Conservation (phyloP, 78 protist species). For the Emiliania huxleyi region DNA sequence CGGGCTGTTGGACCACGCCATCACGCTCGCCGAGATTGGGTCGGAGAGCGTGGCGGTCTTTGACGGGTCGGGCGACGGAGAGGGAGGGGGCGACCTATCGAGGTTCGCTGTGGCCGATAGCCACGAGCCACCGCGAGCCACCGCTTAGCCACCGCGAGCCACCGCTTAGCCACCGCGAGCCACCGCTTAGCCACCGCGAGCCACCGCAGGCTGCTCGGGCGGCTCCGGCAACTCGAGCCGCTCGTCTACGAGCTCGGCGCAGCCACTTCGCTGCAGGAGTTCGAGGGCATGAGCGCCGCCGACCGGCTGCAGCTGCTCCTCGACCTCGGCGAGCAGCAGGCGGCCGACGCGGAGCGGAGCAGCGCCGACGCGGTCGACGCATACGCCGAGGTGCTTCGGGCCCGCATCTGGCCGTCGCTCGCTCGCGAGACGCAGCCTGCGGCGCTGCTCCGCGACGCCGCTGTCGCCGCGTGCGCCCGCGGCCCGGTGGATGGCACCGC, state of each 20-base stretch:
- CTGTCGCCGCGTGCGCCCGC: too few relatives aligned
- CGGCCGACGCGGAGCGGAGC: background rate
- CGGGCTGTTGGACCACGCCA: background rate
- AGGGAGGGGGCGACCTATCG: too few relatives aligned
- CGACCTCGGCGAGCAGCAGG: background rate
- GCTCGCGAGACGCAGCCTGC: background rate
- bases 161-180: too few relatives aligned
- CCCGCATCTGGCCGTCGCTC: background rate
- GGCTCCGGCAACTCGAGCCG: background rate
- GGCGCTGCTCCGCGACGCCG: too few relatives aligned
- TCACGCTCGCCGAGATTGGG: background rate
- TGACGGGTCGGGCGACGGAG: too few relatives aligned
- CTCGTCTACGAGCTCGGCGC: background rate
- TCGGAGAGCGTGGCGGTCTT: background rate
- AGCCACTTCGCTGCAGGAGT: background rate
- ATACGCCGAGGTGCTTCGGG: background rate
- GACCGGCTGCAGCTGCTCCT: background rate
- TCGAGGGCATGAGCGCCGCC: background rate
- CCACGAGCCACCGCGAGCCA: too few relatives aligned
- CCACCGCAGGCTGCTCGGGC: background rate
- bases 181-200: too few relatives aligned
- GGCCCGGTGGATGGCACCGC: too few relatives aligned
- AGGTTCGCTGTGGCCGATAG: too few relatives aligned
- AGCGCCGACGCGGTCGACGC: background rate
- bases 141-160: too few relatives aligned